Base-by-base conservation (phyloP, 129 eudicot species). In the Glebionis coronaria region DNA sequence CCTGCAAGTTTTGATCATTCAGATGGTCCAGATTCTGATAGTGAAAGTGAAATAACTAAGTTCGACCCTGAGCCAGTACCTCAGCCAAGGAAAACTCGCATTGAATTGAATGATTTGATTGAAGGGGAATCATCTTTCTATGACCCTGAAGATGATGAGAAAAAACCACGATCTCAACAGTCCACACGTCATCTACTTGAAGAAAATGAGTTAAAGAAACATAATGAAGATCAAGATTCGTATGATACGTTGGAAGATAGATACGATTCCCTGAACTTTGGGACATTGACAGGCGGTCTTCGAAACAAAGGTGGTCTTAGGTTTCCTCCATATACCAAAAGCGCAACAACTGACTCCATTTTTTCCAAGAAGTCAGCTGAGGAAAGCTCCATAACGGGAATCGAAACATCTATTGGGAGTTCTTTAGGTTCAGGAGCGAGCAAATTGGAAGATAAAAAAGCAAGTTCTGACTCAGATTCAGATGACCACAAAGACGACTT, bases 231-330 rank as follows among this genome's bases (percentile, higher is more conserved):
- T 29, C 68, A 68, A 56, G 72, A 57, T 28, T 16, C 70, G 35
- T 61, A 66, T 20, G 78, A 66, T 28, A 14, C 58, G 13, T 71
- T 25, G 11, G 67, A 64, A 29, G 58, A 28, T 75, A 21, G 59
- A 3, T 19, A 19, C 47, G 65, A 74, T 18, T 63, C 56, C 29
- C 3, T 25, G 27, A 58, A 74, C 9, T 81, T 86, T 64, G 95
- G 87, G 56, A 66, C 78, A 44, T 76, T 92, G 77, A 80, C 86
- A 20, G 98, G 96, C 31, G 98, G 98, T 38, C 56, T 86, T 67
- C 81, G 90, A 16, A 81, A 92, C 65, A 92, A 86, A 82, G 79
- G 88, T 27, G 71, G 84, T 62, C 67, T 25, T 51, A 63, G 23
- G 55, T 50, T 9, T 38, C 89, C 84, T 2, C 76, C 84, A 2